A percentile compares a stretch with the other conserved stretches of the same genome.
phyloP scores from a whole-genome alignment of 139 green algal genomes.

The Edaphochlamys debaryana region DNA sequence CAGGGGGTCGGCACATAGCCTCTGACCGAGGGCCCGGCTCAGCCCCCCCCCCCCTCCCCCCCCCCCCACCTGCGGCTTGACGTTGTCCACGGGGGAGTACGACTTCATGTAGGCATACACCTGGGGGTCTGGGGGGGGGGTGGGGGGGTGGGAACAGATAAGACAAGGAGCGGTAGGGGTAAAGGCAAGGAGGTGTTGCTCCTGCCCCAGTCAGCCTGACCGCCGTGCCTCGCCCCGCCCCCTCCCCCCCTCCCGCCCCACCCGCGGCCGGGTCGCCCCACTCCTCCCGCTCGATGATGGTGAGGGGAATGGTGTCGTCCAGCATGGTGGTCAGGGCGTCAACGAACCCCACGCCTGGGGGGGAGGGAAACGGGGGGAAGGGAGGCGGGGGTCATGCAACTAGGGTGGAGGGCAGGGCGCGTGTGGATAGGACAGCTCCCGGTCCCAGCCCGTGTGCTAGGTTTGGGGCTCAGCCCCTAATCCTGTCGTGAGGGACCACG shows the following conservation, averaged over 20 bases:
- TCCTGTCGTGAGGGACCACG: too few species aligned
- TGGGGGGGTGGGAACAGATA: neutral
- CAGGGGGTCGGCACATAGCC: too few species aligned
- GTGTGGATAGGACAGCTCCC: too few species aligned
- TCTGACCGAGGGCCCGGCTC: too few species aligned
- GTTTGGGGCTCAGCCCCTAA: too few species aligned
- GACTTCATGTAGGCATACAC: conserved; percentile 91
- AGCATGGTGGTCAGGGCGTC: conserved; percentile 88
- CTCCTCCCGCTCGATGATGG: conserved; percentile 80
- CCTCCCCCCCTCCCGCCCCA: neutral
- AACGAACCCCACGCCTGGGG: conserved; percentile 90
- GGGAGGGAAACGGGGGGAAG: neutral
- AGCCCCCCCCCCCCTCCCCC: too few species aligned
- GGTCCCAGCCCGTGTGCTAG: too few species aligned
- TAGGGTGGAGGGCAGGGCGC: neutral
- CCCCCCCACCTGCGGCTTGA: conserved; percentile 60
- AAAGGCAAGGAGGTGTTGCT: too few species aligned
- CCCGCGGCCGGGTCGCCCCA: conserved; percentile 49
- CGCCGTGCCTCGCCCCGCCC: too few species aligned
- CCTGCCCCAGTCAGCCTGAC: too few species aligned
- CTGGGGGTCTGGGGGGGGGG: conserved; percentile 43
- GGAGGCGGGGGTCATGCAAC: conserved; percentile 52
- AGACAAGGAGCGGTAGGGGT: too few species aligned
- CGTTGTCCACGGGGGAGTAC: conserved; percentile 94
- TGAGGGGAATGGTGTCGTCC: conserved; percentile 85